These are phyloP conservation scores for Talaromyces sp. DNA, from an alignment of 2,329 filamentous ascomycete genomes.

Conservation along the genomic window DNA sequence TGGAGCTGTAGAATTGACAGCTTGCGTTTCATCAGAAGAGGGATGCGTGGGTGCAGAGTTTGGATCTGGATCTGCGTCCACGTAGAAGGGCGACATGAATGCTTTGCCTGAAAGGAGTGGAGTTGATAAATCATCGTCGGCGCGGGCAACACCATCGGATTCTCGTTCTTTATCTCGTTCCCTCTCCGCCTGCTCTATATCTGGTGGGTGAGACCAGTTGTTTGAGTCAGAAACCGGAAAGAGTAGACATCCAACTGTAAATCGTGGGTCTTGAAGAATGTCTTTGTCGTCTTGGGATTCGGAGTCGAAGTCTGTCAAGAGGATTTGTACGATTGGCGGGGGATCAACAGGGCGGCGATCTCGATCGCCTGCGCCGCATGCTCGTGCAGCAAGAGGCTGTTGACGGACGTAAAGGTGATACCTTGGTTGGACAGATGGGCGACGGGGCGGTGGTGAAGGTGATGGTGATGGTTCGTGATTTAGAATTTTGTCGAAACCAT, in stretches of 20 bases:
- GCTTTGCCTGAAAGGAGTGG: conserved; percentile 42
- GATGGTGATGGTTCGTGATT: conserved; percentile 29
- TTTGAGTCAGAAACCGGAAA: conserved; percentile 34
- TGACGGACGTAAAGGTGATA: conserved; percentile 49
- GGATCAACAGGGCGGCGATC: conserved; percentile 52
- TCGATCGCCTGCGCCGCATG: conserved; percentile 51
- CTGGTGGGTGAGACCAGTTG: conserved; percentile 14
- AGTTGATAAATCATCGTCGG: conserved; percentile 26
- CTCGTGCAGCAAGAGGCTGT: conserved; percentile 50
- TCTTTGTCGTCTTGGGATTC: conserved; percentile 39
- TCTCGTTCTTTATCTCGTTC: conserved; percentile 7
- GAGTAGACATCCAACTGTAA: conserved; percentile 49
- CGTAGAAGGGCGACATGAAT: conserved; percentile 47
- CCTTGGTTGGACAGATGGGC: conserved; percentile 29
- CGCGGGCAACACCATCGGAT: conserved; percentile 19
- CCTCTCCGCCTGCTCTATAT: conserved; percentile 17
- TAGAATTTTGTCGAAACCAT: conserved; percentile 42
- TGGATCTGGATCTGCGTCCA: conserved; percentile 48
- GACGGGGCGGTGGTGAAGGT: conserved; percentile 27
- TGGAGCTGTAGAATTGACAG: background rate
- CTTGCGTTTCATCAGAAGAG: conserved; percentile 19
- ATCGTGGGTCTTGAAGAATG: conserved; percentile 43
- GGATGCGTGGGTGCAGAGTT: conserved; percentile 44
- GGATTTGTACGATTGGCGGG: conserved; percentile 51
- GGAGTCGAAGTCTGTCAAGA: conserved; percentile 48